phyloP scores from a whole-genome alignment of 2,329 filamentous ascomycete species.

The Microsporum audouinii region DNA sequence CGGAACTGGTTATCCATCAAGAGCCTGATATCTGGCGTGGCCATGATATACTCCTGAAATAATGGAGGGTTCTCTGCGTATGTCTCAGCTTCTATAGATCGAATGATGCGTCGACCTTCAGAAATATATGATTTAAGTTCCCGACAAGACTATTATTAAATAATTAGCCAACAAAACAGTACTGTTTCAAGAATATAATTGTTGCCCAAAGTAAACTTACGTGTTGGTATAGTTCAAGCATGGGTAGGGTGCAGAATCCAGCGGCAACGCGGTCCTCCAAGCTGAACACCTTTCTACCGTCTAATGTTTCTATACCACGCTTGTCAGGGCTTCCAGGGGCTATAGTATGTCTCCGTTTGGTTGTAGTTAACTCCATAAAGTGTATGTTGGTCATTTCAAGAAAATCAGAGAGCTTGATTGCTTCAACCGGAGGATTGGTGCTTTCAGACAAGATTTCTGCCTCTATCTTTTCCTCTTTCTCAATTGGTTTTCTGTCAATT shows the following conservation, averaged over 20 bases:
- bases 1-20: constrained; percentile 96
- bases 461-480: not conserved
- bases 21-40: constrained; percentile 66
- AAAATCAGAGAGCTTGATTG: constrained; percentile 81
- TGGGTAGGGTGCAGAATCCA: constrained; percentile 80
- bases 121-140: constrained; percentile 96
- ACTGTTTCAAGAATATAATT: not conserved
- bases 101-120: constrained; percentile 78
- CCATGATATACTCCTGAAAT: constrained; percentile 82
- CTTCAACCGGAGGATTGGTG: constrained; percentile 27
- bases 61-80: constrained; percentile 81
- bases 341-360: constrained; percentile 77
- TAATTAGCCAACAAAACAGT: constrained; percentile 2
- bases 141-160: constrained; percentile 56
- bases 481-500: constrained; percentile 26
- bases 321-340: constrained; percentile 42
- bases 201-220: constrained; percentile 35
- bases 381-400: constrained; percentile 90
- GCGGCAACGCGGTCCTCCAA: constrained; percentile 75
- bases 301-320: constrained; percentile 9
- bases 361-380: constrained; percentile 97
- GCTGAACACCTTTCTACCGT: constrained; percentile 23
- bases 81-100: constrained; percentile 80
- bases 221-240: constrained; percentile 90
- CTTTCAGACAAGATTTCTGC: not conserved